Evolutionary conservation across 352 stramenopile species (phyloP).

Genomic region (Phytophthora ohioensis): DNA sequence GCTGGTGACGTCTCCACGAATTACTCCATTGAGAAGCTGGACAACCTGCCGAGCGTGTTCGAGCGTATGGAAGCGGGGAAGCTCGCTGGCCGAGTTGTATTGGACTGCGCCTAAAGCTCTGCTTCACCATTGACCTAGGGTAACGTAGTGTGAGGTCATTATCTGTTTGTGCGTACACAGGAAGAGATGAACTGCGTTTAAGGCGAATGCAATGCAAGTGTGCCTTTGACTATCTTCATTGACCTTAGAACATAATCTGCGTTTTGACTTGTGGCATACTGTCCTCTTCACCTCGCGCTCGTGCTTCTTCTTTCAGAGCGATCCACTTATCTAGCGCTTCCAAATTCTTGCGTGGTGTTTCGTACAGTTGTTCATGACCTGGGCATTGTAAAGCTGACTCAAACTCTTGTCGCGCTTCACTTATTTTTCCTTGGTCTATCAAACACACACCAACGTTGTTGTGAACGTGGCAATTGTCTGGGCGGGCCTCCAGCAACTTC

Average conservation of each 20-base stretch:
- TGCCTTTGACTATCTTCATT: not conserved
- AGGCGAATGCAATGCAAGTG: not conserved
- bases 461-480: constrained; percentile 32
- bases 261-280: constrained; percentile 11
- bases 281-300: constrained; percentile 17
- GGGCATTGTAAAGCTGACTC: constrained; percentile 25
- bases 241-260: constrained; percentile 29
- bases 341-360: constrained; percentile 19
- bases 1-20: constrained; percentile 53
- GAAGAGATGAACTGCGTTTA: not conserved
- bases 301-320: constrained; percentile 11
- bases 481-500: constrained; percentile 24
- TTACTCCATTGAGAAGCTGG: constrained; percentile 50
- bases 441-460: constrained; percentile 49
- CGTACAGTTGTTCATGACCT: constrained; percentile 30
- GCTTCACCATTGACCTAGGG: not conserved
- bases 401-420: constrained; percentile 33
- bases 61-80: constrained; percentile 53
- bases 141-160: not conserved
- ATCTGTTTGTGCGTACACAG: not conserved
- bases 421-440: constrained; percentile 12
- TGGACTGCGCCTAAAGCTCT: constrained; percentile 55
- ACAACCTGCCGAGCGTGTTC: constrained; percentile 55
- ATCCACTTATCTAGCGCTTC: constrained; percentile 21
- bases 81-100: constrained; percentile 53